Conservation (phyloP, 306 rosid species). For the Cicer yamashitae region DNA sequence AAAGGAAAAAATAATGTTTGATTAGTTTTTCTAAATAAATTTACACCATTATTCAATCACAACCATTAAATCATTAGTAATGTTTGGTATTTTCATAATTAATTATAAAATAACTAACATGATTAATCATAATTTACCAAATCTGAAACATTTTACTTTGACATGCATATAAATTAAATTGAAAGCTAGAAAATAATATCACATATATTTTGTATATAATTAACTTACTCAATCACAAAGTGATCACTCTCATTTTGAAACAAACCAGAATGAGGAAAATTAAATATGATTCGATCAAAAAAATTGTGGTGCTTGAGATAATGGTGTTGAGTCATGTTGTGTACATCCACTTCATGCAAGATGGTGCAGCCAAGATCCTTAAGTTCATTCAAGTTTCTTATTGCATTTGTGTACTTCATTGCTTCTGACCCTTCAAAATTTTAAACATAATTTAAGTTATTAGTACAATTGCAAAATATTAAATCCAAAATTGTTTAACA, state of each 20-base stretch:
- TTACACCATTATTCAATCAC: no score
- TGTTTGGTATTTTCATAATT: no score
- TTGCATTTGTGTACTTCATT: background rate
- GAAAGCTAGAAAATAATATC: no score
- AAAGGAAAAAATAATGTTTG: no score
- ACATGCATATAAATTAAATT: no score
- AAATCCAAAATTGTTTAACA: no score
- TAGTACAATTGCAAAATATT: no score
- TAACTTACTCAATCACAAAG: constrained; percentile 1
- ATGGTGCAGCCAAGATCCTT: constrained; percentile 43
- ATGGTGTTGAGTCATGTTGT: constrained; percentile 31
- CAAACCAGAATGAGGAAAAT: constrained; percentile 58
- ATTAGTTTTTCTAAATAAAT: no score
- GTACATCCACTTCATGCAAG: constrained; percentile 46
- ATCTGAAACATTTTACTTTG: no score
- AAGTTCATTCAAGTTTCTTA: constrained; percentile 34
- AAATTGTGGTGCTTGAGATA: accelerated
- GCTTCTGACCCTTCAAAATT: background rate
- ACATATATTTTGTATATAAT: background rate
- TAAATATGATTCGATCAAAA: constrained; percentile 46
- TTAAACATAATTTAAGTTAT: background rate
- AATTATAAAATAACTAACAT: no score
- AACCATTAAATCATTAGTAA: no score
- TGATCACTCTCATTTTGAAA: accelerated
- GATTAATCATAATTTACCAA: no score